Conservation (phyloP, 2,329 filamentous ascomycete species). For the Aureobasidium namibiae region DNA sequence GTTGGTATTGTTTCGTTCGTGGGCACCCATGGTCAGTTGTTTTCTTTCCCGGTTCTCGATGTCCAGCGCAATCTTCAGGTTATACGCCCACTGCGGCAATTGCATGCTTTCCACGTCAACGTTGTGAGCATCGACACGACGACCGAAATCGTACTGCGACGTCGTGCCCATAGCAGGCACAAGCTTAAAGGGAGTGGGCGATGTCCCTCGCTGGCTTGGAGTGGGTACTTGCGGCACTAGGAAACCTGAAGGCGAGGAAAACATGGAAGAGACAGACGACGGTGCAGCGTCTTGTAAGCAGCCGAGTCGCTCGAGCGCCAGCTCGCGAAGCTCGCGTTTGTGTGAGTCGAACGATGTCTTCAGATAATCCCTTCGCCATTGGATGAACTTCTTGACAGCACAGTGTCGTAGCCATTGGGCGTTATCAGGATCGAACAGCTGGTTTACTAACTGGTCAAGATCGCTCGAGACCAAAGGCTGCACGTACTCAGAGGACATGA, state of each 20-base stretch:
- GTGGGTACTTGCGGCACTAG: slow-evolving; percentile 8
- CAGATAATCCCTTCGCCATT: slow-evolving; percentile 50
- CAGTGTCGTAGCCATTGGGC: slow-evolving; percentile 74
- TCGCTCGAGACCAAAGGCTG: slow-evolving; percentile 74
- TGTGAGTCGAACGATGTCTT: slow-evolving; percentile 19
- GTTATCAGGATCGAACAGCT: slow-evolving; percentile 69
- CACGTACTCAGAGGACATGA: slow-evolving; percentile 89
- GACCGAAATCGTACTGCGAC: neutral
- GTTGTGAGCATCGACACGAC: neutral
- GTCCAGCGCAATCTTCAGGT: slow-evolving; percentile 67
- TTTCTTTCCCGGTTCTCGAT: slow-evolving; percentile 48
- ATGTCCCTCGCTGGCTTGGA: slow-evolving; percentile 1
- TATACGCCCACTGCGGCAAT: slow-evolving; percentile 66
- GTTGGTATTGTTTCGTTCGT: slow-evolving; percentile 29
- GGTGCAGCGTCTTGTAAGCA: slow-evolving; percentile 6
- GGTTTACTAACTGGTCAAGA: slow-evolving; percentile 58
- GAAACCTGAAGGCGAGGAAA: slow-evolving; percentile 21
- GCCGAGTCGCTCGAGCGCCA: slow-evolving; percentile 21
- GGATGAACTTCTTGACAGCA: slow-evolving; percentile 71
- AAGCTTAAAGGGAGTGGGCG: neutral
- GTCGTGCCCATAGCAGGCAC: neutral
- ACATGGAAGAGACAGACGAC: slow-evolving; percentile 11
- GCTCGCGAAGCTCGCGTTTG: slow-evolving; percentile 18
- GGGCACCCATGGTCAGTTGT: slow-evolving; percentile 46
- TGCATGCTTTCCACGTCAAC: neutral